These are phyloP conservation scores for Boletus reticuloceps DNA, from an alignment of 768 basidiomycete genomes.

Conservation along the genomic window DNA sequence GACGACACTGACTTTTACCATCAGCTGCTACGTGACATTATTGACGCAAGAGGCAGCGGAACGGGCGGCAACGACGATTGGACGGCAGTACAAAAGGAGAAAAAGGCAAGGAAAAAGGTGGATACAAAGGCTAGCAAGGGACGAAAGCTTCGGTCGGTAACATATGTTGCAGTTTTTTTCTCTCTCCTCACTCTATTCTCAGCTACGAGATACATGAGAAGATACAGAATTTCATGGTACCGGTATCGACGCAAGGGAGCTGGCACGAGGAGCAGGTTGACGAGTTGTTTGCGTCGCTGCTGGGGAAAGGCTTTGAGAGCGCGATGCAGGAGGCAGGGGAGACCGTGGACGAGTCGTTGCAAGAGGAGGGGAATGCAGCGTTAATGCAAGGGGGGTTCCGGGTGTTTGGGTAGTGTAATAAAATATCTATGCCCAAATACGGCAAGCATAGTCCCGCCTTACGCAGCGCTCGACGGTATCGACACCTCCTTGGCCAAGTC, in stretches of 20 bases:
- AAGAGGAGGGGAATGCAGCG: slow-evolving; percentile 32
- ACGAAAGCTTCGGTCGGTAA: slow-evolving; percentile 74
- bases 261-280: slow-evolving; percentile 99
- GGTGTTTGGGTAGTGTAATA: slow-evolving; percentile 51
- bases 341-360: slow-evolving; percentile 29
- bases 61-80: slow-evolving; percentile 53
- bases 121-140: slow-evolving; percentile 97
- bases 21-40: slow-evolving; percentile 86
- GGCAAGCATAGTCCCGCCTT: slow-evolving; percentile 6
- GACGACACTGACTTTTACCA: slow-evolving; percentile 96
- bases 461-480: slow-evolving; percentile 7
- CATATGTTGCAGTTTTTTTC: background rate
- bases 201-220: slow-evolving; percentile 96
- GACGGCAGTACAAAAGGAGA: slow-evolving; percentile 62
- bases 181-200: slow-evolving; percentile 12
- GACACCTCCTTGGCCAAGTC: background rate
- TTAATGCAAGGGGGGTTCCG: slow-evolving; percentile 46
- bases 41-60: slow-evolving; percentile 59
- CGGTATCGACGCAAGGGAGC: slow-evolving; percentile 57
- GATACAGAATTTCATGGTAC: slow-evolving; percentile 95
- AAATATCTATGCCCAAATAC: slow-evolving; percentile 23
- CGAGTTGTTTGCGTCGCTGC: slow-evolving; percentile 84
- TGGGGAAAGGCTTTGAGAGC: slow-evolving; percentile 69
- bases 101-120: slow-evolving; percentile 81
- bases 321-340: slow-evolving; percentile 27